Percentiles rank a stretch among this genome's conserved stretches.
These are phyloP conservation scores for Arachis hypogaea DNA, from an alignment of 306 rosid genomes.

Conservation along the genomic window DNA sequence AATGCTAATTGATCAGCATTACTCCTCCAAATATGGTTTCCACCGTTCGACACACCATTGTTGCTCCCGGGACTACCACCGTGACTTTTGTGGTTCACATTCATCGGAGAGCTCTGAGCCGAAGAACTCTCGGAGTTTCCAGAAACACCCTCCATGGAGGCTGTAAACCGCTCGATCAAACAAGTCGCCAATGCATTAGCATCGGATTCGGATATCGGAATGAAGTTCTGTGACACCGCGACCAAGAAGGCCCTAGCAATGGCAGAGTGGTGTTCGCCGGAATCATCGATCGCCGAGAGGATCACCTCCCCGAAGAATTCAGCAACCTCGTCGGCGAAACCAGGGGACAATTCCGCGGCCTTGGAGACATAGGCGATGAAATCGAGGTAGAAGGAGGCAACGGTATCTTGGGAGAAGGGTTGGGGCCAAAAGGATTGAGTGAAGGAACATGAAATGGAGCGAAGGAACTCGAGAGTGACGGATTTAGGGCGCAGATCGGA, in stretches of 20 bases:
- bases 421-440: constrained; percentile 81
- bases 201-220: constrained; percentile 67
- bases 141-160: constrained; percentile 45
- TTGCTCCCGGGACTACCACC: constrained; percentile 67
- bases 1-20: constrained; percentile 68
- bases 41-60: constrained; percentile 62
- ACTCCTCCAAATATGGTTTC: constrained; percentile 66
- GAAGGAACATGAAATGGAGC: constrained; percentile 71
- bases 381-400: constrained; percentile 64
- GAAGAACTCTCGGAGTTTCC: constrained; percentile 62
- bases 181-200: constrained; percentile 59
- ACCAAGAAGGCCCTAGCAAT: constrained; percentile 70
- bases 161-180: constrained; percentile 65
- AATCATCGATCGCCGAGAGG: constrained; percentile 49
- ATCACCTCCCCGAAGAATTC: constrained; percentile 66
- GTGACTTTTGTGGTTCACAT: constrained; percentile 52
- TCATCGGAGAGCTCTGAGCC: constrained; percentile 83
- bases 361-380: constrained; percentile 61
- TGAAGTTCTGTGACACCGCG: constrained; percentile 67
- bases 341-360: constrained; percentile 70
- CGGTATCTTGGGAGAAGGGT: constrained; percentile 59
- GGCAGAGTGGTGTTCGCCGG: constrained; percentile 52
- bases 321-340: constrained; percentile 64
- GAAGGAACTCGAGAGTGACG: constrained; percentile 72
- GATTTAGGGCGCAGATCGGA: constrained; percentile 78